These are phyloP conservation scores for Myriosclerotinia duriaeana DNA, from an alignment of 2,329 filamentous ascomycete species.

Conservation along the genomic window DNA sequence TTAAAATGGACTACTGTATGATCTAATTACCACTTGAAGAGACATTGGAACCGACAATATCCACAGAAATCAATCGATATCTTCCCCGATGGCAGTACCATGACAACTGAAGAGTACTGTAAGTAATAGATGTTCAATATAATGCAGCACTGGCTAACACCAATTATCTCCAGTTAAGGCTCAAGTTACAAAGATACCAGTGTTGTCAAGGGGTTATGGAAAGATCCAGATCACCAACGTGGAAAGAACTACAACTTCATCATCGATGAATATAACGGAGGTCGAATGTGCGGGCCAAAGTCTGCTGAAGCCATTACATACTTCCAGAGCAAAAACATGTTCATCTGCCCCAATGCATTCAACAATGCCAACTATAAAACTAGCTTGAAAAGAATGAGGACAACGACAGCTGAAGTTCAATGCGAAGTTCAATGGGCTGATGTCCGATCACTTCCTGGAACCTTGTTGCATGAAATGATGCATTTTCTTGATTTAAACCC, in stretches of 20 bases:
- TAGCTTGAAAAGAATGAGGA: conserved; percentile 17
- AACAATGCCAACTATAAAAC: conserved; percentile 12
- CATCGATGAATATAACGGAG: conserved; percentile 20
- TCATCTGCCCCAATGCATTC: conserved; percentile 15
- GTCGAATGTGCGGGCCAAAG: conserved; percentile 6
- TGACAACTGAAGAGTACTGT: conserved; percentile 15
- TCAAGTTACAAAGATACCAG: neutral
- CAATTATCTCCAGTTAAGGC: neutral
- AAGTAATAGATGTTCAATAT: neutral
- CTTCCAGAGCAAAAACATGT: conserved; percentile 15
- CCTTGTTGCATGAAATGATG: conserved; percentile 20
- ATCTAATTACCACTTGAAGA: neutral
- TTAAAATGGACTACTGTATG: conserved; percentile 17
- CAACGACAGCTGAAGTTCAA: neutral
- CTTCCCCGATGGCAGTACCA: conserved; percentile 9
- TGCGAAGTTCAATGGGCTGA: conserved; percentile 9
- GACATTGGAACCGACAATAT: neutral
- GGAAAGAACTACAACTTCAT: conserved; percentile 12
- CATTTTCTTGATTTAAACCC: conserved; percentile 18
- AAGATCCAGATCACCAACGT: conserved; percentile 17
- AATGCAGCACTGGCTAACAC: neutral
- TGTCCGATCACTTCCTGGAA: conserved; percentile 19
- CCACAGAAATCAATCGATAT: conserved; percentile 11
- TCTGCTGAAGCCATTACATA: conserved; percentile 18
- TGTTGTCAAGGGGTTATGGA: conserved; percentile 15